Conservation (phyloP, 352 stramenopile genomes). For the Phytophthora cryptogea region DNA sequence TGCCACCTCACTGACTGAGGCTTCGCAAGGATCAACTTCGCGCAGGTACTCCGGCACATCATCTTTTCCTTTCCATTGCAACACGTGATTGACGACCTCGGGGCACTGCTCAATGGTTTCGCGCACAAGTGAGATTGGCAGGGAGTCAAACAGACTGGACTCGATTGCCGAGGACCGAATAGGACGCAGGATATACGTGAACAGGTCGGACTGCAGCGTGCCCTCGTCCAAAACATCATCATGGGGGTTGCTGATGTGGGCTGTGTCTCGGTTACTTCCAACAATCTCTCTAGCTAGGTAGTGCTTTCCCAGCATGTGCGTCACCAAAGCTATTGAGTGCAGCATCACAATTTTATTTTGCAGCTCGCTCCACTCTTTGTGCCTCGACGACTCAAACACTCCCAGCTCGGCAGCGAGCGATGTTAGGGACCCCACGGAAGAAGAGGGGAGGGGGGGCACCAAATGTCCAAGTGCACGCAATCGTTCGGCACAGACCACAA, state of each 20-base stretch:
- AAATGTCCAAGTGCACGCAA: constrained; percentile 36
- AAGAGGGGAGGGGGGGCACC: constrained; percentile 21
- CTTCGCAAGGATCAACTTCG: constrained; percentile 29
- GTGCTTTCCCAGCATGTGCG: constrained; percentile 65
- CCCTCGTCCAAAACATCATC: constrained; percentile 45
- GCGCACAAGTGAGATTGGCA: constrained; percentile 74
- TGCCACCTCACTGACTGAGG: background rate
- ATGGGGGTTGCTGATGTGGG: constrained; percentile 3
- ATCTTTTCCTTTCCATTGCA: constrained; percentile 75
- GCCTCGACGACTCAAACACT: constrained; percentile 51
- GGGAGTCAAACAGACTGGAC: constrained; percentile 72
- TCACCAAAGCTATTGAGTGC: constrained; percentile 60
- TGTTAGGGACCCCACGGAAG: constrained; percentile 1
- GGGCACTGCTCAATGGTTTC: constrained; percentile 82
- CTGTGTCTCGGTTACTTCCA: background rate
- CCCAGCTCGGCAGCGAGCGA: constrained; percentile 15
- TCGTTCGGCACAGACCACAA: constrained; percentile 35
- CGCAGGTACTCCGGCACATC: constrained; percentile 59
- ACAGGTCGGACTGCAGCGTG: constrained; percentile 68
- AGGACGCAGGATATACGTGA: constrained; percentile 80
- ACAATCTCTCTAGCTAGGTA: constrained; percentile 42
- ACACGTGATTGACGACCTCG: constrained; percentile 76
- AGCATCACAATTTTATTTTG: constrained; percentile 55
- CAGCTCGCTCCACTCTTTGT: constrained; percentile 56
- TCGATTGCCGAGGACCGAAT: constrained; percentile 83